Evolutionary conservation across 2,329 filamentous ascomycete genomes (phyloP).

Genomic region (Meredithiella fracta): DNA sequence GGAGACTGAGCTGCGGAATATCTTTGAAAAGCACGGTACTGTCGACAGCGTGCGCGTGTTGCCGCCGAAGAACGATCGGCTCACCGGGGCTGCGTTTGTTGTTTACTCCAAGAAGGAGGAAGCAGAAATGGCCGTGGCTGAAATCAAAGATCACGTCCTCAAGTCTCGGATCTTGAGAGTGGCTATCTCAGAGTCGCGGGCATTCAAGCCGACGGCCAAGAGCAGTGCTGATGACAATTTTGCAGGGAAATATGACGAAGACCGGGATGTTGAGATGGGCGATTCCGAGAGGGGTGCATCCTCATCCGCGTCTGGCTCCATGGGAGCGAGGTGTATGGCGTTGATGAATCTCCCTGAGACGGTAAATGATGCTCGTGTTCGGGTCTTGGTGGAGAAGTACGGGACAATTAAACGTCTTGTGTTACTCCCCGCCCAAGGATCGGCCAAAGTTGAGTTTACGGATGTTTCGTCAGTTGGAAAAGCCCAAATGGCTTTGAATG

Average conservation of each 20-base stretch:
- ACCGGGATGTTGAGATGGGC: slow-evolving; percentile 19
- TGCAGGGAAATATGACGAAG: slow-evolving; percentile 18
- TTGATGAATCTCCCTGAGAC: slow-evolving; percentile 83
- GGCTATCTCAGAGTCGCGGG: slow-evolving; percentile 38
- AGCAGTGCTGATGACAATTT: slow-evolving; percentile 22
- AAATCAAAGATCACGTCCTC: slow-evolving; percentile 55
- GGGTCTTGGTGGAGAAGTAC: slow-evolving; percentile 51
- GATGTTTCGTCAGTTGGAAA: slow-evolving; percentile 56
- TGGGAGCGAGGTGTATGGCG: slow-evolving; percentile 54
- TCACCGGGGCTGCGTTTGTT: slow-evolving; percentile 66
- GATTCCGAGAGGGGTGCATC: slow-evolving; percentile 16
- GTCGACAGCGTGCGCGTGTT: slow-evolving; percentile 59
- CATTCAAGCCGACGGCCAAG: slow-evolving; percentile 39
- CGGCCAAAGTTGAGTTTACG: slow-evolving; percentile 70
- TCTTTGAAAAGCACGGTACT: slow-evolving; percentile 61
- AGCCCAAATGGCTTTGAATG: slow-evolving; percentile 44
- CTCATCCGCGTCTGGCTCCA: slow-evolving; percentile 20
- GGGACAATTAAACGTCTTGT: slow-evolving; percentile 60
- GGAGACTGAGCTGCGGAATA: slow-evolving; percentile 51
- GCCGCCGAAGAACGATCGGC: slow-evolving; percentile 47
- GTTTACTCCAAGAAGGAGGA: slow-evolving; percentile 57
- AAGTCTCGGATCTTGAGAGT: slow-evolving; percentile 52
- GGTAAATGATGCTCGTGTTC: slow-evolving; percentile 72
- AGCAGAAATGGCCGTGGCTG: slow-evolving; percentile 46
- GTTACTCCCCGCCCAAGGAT: slow-evolving; percentile 65